phyloP scores from a whole-genome alignment of 1,139 yeast species.

The Candida glucosophila region DNA sequence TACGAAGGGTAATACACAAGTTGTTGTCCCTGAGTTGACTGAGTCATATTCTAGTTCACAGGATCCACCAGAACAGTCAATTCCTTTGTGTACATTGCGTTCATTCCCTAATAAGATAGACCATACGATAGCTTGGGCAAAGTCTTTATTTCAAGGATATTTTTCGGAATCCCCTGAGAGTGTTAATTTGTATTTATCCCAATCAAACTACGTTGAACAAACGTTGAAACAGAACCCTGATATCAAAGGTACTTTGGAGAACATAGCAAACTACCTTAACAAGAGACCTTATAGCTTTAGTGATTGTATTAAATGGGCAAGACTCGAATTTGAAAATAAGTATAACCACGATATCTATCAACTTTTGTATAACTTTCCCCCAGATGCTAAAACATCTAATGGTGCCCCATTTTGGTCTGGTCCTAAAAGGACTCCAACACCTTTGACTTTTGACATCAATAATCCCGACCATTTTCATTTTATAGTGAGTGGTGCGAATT shows the following conservation, averaged over 20 bases:
- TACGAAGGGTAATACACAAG: slow-evolving; percentile 97
- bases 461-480: slow-evolving; percentile 76
- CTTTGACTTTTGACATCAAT: slow-evolving; percentile 66
- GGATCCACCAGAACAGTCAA: slow-evolving; percentile 97
- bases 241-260: slow-evolving; percentile 76
- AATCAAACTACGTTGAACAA: slow-evolving; percentile 87
- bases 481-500: slow-evolving; percentile 81
- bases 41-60: slow-evolving; percentile 94
- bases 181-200: slow-evolving; percentile 82
- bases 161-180: slow-evolving; percentile 87
- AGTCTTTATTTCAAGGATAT: slow-evolving; percentile 88
- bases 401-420: slow-evolving; percentile 99
- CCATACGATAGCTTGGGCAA: slow-evolving; percentile 99
- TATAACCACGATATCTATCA: slow-evolving; percentile 83
- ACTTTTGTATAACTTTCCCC: slow-evolving; percentile 86
- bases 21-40: slow-evolving; percentile 83
- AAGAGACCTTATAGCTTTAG: slow-evolving; percentile 85
- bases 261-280: slow-evolving; percentile 63
- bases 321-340: slow-evolving; percentile 77
- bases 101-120: slow-evolving; percentile 97
- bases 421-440: slow-evolving; percentile 91
- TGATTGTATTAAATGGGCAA: slow-evolving; percentile 94
- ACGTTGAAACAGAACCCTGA: slow-evolving; percentile 89
- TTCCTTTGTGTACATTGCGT: slow-evolving; percentile 93
- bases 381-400: slow-evolving; percentile 79